A percentile compares a stretch with the other conserved stretches of the same genome.
Conservation (phyloP, 257 asterid genomes). For the Solanum chmielewskii region DNA sequence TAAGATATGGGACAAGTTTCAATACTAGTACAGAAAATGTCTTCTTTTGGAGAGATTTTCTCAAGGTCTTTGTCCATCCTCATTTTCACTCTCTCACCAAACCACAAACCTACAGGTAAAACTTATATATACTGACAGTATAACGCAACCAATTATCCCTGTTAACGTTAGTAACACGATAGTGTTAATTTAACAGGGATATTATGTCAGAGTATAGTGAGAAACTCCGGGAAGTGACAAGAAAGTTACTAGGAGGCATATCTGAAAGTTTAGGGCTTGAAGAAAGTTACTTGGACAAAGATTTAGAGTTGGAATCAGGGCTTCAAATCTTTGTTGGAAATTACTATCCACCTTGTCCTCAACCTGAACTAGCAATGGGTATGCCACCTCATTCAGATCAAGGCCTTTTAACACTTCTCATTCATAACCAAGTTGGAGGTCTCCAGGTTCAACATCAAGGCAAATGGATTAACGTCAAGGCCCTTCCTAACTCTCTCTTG, state of each 20-base stretch:
- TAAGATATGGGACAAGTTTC: slow-evolving; percentile 11
- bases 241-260: slow-evolving; percentile 15
- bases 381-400: slow-evolving; percentile 43
- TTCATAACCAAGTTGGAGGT: slow-evolving; percentile 27
- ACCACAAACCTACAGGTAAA: slow-evolving; percentile 19
- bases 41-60: slow-evolving; percentile 35
- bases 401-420: slow-evolving; percentile 32
- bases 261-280: slow-evolving; percentile 24
- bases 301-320: slow-evolving; percentile 19
- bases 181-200: slow-evolving; percentile 9
- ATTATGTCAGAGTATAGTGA: slow-evolving; percentile 12
- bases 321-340: slow-evolving; percentile 29
- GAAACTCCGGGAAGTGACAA: slow-evolving; percentile 6
- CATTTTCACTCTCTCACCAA: slow-evolving; percentile 29
- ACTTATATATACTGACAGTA: not conserved
- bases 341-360: slow-evolving; percentile 35
- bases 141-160: not conserved
- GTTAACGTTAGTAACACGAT: not conserved
- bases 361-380: slow-evolving; percentile 48
- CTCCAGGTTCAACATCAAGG: slow-evolving; percentile 24
- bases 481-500: slow-evolving; percentile 20
- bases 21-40: slow-evolving; percentile 7
- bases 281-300: slow-evolving; percentile 15
- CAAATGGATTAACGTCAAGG: slow-evolving; percentile 22
- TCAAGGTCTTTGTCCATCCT: slow-evolving; percentile 35